Conservation (phyloP, 2,329 filamentous ascomycete genomes). For the Fragosphaeria purpurea region DNA sequence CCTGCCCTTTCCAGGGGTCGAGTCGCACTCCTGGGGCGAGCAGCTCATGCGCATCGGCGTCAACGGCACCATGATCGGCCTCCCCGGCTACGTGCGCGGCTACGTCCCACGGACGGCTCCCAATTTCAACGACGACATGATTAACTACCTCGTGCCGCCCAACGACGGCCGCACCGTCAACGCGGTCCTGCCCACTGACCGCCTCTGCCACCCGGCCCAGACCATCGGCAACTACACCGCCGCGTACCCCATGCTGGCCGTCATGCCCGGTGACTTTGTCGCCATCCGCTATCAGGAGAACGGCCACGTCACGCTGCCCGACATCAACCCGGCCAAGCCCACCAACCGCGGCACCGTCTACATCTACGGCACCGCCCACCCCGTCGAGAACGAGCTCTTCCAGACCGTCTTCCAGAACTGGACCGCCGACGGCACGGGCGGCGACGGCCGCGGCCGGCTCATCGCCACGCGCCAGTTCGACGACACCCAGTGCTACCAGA, state of each 20-base stretch:
- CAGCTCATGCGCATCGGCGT: constrained; percentile 58
- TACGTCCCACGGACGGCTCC: constrained; percentile 48
- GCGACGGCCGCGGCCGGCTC: constrained; percentile 66
- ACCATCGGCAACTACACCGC: constrained; percentile 46
- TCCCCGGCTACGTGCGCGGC: constrained; percentile 65
- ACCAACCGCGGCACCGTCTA: constrained; percentile 61
- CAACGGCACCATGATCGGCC: constrained; percentile 63
- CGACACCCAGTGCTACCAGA: constrained; percentile 82
- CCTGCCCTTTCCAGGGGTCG: too few relatives aligned
- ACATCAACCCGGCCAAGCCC: constrained; percentile 48
- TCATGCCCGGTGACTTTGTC: constrained; percentile 50
- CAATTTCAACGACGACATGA: constrained; percentile 46
- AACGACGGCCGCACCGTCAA: constrained; percentile 37
- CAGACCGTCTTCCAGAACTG: constrained; percentile 64
- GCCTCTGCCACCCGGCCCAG: constrained; percentile 57
- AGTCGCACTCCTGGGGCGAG: constrained; percentile 74
- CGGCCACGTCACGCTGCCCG: constrained; percentile 58
- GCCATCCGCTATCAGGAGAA: constrained; percentile 65
- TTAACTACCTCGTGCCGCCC: constrained; percentile 54
- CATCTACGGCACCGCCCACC: constrained; percentile 60
- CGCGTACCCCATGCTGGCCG: constrained; percentile 52
- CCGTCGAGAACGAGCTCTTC: constrained; percentile 38
- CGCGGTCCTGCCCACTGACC: constrained; percentile 36
- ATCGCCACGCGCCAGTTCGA: constrained; percentile 75
- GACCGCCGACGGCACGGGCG: constrained; percentile 71